Percentiles rank a stretch among this genome's conserved stretches.
Conservation (phyloP, 805 yeast genomes). For the Groenewaldozyma salmanticensis region DNA sequence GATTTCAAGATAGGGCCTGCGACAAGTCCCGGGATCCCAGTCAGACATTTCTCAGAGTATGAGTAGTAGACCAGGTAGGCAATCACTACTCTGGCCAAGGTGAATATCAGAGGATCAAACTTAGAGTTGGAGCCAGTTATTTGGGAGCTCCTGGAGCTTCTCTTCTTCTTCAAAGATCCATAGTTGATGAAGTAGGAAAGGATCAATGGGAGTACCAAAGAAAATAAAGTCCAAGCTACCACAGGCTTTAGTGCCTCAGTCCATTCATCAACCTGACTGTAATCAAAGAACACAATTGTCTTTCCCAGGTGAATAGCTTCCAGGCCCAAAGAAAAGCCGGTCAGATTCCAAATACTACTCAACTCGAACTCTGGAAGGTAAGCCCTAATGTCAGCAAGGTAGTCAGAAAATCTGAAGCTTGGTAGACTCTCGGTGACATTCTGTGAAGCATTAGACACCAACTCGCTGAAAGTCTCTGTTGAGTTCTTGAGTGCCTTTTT, state of each 20-base stretch:
- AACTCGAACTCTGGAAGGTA: no score
- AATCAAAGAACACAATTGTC: neutral
- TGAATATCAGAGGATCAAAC: neutral
- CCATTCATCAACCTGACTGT: neutral
- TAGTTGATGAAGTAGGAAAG: slow-evolving; percentile 25
- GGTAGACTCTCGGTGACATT: no score
- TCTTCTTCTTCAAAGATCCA: neutral
- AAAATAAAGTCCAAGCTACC: slow-evolving; percentile 17
- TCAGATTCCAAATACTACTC: neutral
- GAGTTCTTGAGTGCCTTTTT: no score
- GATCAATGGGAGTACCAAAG: slow-evolving; percentile 22
- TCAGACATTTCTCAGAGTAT: neutral
- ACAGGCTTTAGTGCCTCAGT: slow-evolving; percentile 13
- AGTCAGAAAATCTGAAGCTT: no score
- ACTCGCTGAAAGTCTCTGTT: no score
- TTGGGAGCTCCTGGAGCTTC: neutral
- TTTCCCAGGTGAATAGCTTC: slow-evolving; percentile 15
- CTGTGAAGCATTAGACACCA: no score
- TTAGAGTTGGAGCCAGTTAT: neutral
- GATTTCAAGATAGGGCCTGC: neutral
- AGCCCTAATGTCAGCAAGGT: no score
- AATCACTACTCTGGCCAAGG: neutral
- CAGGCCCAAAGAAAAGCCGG: slow-evolving; percentile 1
- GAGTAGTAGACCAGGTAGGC: neutral
- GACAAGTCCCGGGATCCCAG: neutral